Base-by-base conservation (phyloP, 106 monocot species). In the Chionographis japonica region DNA sequence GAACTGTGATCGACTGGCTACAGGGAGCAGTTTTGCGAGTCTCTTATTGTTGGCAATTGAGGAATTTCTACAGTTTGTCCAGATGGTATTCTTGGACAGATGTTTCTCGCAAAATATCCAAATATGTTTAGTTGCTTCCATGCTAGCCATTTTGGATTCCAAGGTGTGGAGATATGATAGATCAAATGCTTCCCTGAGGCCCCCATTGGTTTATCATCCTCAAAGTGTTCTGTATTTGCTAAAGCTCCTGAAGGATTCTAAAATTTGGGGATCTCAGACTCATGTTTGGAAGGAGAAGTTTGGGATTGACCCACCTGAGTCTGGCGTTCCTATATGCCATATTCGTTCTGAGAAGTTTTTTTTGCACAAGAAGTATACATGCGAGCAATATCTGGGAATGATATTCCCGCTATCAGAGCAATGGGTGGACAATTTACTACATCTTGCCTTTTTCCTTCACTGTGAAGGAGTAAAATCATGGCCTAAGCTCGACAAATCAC, bases 361-460 rank as follows among this genome's bases (percentile, higher is more conserved):
- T 67, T 68, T 98, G 66, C 77, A 85, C 37, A 74, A 70, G 70
- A 85, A 82, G 54, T 83, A 79, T 67, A 65, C 78, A 58, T 61
- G 52, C 58, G 90, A 98, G 62, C 93, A 93, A 59, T 79, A 81
- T 79, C 12, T 90, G 51, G 72, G 36, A 36, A 54, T 88, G n/a
- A 56, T 98, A 52, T 93, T 93, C 71, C 79, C 92, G 19, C 58
- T 58, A 37, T 85, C 85, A 62, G 79, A 80, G 37, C 74, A 90
- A 62, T 98, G 98, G 98, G 37, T 93, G 42, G 90, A 88, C 78
- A 68, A 83, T 71, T 74, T 98, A 17, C 64, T 98, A 56, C 80
- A 93, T 72, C 75, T 91, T 68, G 83, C 63, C 17, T 79, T 62
- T 68, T 93, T 87, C 63, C 85, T 98, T 65, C 83, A 98, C 62